Percentiles rank a stretch among this genome's conserved stretches.
phyloP scores from a whole-genome alignment of 257 asterid species.

The Plantago elongata region DNA sequence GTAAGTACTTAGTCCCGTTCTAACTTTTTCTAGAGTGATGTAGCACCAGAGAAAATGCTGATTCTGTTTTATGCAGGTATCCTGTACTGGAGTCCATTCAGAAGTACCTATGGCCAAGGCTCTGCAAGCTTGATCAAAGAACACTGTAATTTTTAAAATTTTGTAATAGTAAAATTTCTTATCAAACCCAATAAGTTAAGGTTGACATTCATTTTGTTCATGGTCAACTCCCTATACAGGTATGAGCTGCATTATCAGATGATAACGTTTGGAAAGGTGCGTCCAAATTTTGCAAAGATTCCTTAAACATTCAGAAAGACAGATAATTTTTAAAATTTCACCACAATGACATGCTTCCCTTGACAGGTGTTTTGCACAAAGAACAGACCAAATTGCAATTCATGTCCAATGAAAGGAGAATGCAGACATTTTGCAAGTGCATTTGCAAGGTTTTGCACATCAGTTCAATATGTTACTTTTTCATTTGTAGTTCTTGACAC shows the following conservation, averaged over 20 bases:
- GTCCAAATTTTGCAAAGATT: slow-evolving; percentile 1
- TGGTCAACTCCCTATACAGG: slow-evolving; percentile 34
- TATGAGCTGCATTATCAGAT: slow-evolving; percentile 80
- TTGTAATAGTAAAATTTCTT: background rate
- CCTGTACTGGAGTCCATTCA: slow-evolving; percentile 65
- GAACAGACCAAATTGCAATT: slow-evolving; percentile 73
- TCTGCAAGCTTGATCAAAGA: slow-evolving; percentile 61
- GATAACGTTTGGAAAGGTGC: slow-evolving; percentile 84
- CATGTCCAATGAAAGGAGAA: slow-evolving; percentile 78
- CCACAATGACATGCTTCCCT: slow-evolving; percentile 12
- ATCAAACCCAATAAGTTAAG: slow-evolving; percentile 2
- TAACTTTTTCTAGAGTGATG: slow-evolving; percentile 18
- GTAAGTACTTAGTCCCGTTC: slow-evolving; percentile 43
- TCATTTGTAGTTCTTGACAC: slow-evolving; percentile 1
- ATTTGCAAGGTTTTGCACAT: slow-evolving; percentile 53
- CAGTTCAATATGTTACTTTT: slow-evolving; percentile 5
- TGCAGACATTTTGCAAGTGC: slow-evolving; percentile 81
- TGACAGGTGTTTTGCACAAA: slow-evolving; percentile 80
- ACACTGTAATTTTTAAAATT: slow-evolving; percentile 39
- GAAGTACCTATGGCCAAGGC: slow-evolving; percentile 71
- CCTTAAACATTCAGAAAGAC: slow-evolving; percentile 3
- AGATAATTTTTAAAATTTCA: slow-evolving; percentile 2
- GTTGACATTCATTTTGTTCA: slow-evolving; percentile 14
- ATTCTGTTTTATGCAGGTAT: slow-evolving; percentile 43
- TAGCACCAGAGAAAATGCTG: slow-evolving; percentile 18